Evolutionary conservation across 306 rosid genomes (phyloP).

Genomic region (Mimosa pudica): DNA sequence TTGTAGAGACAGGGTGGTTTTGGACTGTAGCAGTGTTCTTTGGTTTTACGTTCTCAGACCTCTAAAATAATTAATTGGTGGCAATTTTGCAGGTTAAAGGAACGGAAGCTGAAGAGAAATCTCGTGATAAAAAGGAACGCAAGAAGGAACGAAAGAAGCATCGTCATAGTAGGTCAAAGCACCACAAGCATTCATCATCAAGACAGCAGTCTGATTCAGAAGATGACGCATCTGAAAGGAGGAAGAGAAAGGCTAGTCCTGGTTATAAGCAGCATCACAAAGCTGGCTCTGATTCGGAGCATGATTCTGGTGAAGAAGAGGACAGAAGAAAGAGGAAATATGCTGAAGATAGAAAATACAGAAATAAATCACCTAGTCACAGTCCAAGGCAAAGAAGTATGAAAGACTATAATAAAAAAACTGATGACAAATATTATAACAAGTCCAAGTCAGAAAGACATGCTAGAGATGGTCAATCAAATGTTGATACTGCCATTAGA

Average conservation of each 20-base stretch:
- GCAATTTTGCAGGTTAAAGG: conserved; percentile 41
- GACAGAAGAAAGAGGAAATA: conserved; percentile 14
- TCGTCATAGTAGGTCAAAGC: conserved; percentile 58
- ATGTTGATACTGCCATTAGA: conserved; percentile 30
- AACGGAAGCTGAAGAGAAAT: conserved; percentile 45
- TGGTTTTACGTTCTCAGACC: neutral
- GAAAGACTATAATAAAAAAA: conserved; percentile 37
- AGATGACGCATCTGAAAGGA: conserved; percentile 47
- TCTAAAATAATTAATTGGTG: neutral
- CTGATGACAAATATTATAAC: conserved; percentile 44
- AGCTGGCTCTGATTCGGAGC: conserved; percentile 39
- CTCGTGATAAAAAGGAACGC: conserved; percentile 50
- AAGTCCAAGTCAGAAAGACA: conserved; percentile 50
- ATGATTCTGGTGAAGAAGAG: conserved; percentile 20
- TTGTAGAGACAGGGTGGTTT: neutral
- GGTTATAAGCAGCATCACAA: conserved; percentile 27
- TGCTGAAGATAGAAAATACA: conserved; percentile 40
- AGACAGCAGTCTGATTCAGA: conserved; percentile 50
- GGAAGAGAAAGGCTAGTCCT: conserved; percentile 42
- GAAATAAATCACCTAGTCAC: conserved; percentile 44
- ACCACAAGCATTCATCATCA: conserved; percentile 39
- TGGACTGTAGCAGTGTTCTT: conserved; percentile 1
- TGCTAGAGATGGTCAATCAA: conserved; percentile 43
- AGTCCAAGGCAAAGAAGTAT: conserved; percentile 38
- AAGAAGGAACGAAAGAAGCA: conserved; percentile 71